Evolutionary conservation across 1,139 yeast species (phyloP).

Genomic region (Saccharomycopsis hybrid): DNA sequence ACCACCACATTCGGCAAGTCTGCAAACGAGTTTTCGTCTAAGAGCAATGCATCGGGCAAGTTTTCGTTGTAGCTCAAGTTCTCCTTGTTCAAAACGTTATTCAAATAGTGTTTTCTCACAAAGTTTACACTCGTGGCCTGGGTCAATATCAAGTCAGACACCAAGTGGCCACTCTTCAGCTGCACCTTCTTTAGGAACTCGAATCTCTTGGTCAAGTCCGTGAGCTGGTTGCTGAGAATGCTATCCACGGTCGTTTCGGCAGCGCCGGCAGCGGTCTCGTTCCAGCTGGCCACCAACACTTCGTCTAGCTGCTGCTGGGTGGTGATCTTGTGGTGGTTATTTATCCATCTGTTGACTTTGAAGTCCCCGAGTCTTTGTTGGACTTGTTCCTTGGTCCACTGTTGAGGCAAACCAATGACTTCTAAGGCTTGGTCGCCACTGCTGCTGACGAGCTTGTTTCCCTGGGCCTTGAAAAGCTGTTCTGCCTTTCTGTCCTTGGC

Average conservation of each 20-base stretch:
- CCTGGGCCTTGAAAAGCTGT: neutral
- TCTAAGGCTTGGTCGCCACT: conserved; percentile 10
- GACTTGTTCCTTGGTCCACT: conserved; percentile 13
- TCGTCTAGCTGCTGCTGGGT: conserved; percentile 10
- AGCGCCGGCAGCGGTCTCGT: neutral
- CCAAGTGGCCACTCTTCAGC: conserved; percentile 12
- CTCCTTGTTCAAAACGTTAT: conserved; percentile 4
- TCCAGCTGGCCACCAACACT: conserved; percentile 14
- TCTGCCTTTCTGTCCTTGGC: conserved; percentile 11
- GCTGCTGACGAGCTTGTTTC: neutral
- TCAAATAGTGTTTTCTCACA: conserved; percentile 9
- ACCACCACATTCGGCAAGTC: conserved; percentile 20
- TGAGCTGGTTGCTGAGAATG: conserved; percentile 3
- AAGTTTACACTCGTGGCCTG: conserved; percentile 7
- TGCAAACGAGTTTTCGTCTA: conserved; percentile 12
- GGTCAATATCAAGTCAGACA: conserved; percentile 19
- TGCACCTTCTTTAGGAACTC: conserved; percentile 16
- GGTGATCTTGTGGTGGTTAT: conserved; percentile 9
- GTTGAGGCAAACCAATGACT: conserved; percentile 18
- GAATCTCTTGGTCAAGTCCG: conserved; percentile 15
- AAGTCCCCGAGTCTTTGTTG: conserved; percentile 12
- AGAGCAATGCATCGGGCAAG: conserved; percentile 17
- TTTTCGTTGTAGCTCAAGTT: conserved; percentile 12
- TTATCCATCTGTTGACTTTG: conserved; percentile 16
- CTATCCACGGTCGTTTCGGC: neutral